A percentile compares a stretch with the other conserved stretches of the same genome.
Conservation (phyloP, 2,329 filamentous ascomycete genomes). For the Beauveria sp. region DNA sequence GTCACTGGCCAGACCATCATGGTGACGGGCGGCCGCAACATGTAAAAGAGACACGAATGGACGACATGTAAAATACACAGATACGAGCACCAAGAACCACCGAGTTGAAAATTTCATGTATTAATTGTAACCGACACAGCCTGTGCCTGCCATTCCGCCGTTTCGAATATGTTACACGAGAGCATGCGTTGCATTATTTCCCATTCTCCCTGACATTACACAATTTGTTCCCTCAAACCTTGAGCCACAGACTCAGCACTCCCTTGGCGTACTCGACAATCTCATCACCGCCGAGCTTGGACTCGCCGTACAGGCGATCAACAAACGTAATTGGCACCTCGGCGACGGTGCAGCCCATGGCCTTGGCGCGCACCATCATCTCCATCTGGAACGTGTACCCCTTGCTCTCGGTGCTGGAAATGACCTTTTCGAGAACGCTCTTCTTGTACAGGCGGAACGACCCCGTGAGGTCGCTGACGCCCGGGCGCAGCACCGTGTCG, state of each 20-base stretch:
- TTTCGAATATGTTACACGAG: background rate
- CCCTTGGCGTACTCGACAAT: conserved; percentile 95
- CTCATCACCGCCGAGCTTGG: conserved; percentile 88
- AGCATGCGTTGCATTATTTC: background rate
- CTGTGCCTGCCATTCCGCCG: background rate
- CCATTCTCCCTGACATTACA: background rate
- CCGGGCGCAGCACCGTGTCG: conserved; percentile 85
- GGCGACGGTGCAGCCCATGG: conserved; percentile 85
- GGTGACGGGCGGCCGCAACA: conserved; percentile 69
- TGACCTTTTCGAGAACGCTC: conserved; percentile 79
- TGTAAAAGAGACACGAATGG: conserved; percentile 27
- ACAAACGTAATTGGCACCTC: conserved; percentile 97
- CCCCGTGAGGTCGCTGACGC: conserved; percentile 91
- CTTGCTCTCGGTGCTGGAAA: conserved; percentile 85
- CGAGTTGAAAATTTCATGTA: conserved; percentile 1
- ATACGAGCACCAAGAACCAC: background rate
- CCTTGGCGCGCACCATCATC: conserved; percentile 96
- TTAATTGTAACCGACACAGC: background rate
- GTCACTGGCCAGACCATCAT: conserved; percentile 81
- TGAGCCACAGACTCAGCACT: conserved; percentile 68
- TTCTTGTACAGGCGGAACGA: conserved; percentile 95
- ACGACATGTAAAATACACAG: background rate
- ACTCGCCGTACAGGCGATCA: conserved; percentile 89
- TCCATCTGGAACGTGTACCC: conserved; percentile 99
- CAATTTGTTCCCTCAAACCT: conserved; percentile 45